Evolutionary conservation across 352 stramenopile genomes (phyloP), one percentile per base, ranked within the genome.

Genomic region (Globisporangium splendens): DNA sequence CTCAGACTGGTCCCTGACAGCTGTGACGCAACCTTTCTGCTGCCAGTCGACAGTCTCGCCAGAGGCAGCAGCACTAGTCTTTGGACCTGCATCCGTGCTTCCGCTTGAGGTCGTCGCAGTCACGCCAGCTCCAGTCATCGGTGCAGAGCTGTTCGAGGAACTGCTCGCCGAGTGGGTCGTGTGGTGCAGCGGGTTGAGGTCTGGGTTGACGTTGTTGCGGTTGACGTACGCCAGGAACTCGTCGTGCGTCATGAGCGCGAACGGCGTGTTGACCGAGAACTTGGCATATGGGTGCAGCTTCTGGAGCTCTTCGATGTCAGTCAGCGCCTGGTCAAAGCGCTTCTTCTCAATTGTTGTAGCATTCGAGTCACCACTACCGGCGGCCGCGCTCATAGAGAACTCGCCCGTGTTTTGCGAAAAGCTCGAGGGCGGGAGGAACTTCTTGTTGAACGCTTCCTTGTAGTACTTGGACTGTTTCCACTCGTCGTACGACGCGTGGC

Each of bases 41-140:
- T 86, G 66, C 88, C 86, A 96, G 61, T 96, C 83, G 35, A 88
- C 69, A 18, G 49, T 62, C 61, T 89, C 68, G 12, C 71, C 73
- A 11, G 65, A 43, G 0, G 69, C 72, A 10, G 76, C 76, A 3
- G 76, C 66, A 1, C 59, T 64, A 3, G 73, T 86, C 65, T 61
- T 74, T 8, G 68, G 62, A 11, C 72, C 69, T 10, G 59, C 63
- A 12, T 69, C 68, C 46, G 43, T 66, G 47, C 22, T 50, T 22
- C 7, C 28, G 5, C 15, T 62, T 8, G 24, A 21, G 7, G 54
- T 46, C 3, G 39, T 18, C 2, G 15, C 6, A 20, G 15, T n/a
- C 42, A 10, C 42, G 8, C 39, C 24, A 21, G 41, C 54, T 28
- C 20, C 20, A 15, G 48, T 63, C 56, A 57, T 57, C 6, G 56